These are phyloP conservation scores for Voacanga thouarsii DNA, from an alignment of 257 asterid genomes.

Conservation along the genomic window DNA sequence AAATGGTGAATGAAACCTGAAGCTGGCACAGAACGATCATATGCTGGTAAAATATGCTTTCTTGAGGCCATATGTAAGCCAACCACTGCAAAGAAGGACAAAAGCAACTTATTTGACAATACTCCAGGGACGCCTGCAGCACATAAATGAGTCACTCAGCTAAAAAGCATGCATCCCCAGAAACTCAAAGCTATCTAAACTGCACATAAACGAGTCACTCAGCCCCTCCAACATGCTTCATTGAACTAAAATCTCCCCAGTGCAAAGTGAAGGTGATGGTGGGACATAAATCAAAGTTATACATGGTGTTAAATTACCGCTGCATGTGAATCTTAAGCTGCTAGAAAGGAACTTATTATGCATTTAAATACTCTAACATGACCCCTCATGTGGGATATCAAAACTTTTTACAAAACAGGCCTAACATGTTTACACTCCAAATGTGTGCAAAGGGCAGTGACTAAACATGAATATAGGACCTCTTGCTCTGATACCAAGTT, in stretches of 20 bases:
- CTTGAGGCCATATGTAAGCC: slow-evolving; percentile 52
- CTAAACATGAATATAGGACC: background rate
- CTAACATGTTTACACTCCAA: background rate
- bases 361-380: background rate
- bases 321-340: background rate
- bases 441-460: background rate
- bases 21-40: slow-evolving; percentile 37
- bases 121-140: background rate
- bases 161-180: background rate
- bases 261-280: background rate
- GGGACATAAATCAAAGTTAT: background rate
- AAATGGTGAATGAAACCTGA: slow-evolving; percentile 37
- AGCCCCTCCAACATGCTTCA: background rate
- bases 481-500: background rate
- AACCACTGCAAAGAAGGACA: background rate
- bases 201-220: background rate
- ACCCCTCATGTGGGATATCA: background rate
- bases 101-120: background rate
- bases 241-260: background rate
- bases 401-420: background rate
- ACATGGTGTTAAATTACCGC: background rate
- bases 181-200: background rate
- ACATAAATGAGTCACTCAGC: background rate
- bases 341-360: background rate
- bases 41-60: slow-evolving; percentile 41